Percentiles rank a stretch among this genome's conserved stretches.
phyloP scores from a whole-genome alignment of 2,329 filamentous ascomycete species.

The Aureobasidium uvarum region DNA sequence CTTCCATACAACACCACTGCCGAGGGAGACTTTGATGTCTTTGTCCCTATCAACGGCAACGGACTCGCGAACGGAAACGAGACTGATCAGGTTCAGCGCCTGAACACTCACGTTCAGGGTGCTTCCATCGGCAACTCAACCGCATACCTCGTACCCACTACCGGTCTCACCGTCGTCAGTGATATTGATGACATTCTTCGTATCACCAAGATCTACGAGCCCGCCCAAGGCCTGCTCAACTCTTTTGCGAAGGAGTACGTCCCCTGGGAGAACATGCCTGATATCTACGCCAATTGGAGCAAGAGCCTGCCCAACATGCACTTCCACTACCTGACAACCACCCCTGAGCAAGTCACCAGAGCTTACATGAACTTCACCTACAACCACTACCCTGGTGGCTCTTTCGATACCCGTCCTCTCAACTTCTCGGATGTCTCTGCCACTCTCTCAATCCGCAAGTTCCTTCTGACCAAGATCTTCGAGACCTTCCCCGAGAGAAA shows the following conservation, averaged over 20 bases:
- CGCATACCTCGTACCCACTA: slow-evolving; percentile 69
- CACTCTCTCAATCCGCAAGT: slow-evolving; percentile 68
- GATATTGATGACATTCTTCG: slow-evolving; percentile 80
- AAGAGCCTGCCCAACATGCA: slow-evolving; percentile 64
- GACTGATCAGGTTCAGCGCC: slow-evolving; percentile 62
- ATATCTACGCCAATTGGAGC: slow-evolving; percentile 74
- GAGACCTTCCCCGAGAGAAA: slow-evolving; percentile 71
- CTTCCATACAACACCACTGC: slow-evolving; percentile 65
- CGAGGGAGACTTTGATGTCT: slow-evolving; percentile 71
- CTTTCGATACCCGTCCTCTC: slow-evolving; percentile 73
- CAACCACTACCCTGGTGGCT: slow-evolving; percentile 71
- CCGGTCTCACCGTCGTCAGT: slow-evolving; percentile 69
- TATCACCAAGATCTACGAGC: slow-evolving; percentile 77
- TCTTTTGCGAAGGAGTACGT: slow-evolving; percentile 70
- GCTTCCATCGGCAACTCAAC: slow-evolving; percentile 68
- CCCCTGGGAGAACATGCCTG: slow-evolving; percentile 76
- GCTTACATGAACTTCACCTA: slow-evolving; percentile 81
- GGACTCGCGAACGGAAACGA: slow-evolving; percentile 63
- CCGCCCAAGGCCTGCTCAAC: slow-evolving; percentile 71
- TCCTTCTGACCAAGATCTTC: slow-evolving; percentile 68
- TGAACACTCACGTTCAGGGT: slow-evolving; percentile 66
- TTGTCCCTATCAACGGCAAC: slow-evolving; percentile 62
- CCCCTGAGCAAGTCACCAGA: slow-evolving; percentile 72
- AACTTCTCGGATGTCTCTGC: slow-evolving; percentile 76
- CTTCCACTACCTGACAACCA: slow-evolving; percentile 80